Evolutionary conservation across 2,329 filamentous ascomycete genomes (phyloP), one percentile per base, ranked within the genome.

Genomic region (Raffaelea deltoideospora): DNA sequence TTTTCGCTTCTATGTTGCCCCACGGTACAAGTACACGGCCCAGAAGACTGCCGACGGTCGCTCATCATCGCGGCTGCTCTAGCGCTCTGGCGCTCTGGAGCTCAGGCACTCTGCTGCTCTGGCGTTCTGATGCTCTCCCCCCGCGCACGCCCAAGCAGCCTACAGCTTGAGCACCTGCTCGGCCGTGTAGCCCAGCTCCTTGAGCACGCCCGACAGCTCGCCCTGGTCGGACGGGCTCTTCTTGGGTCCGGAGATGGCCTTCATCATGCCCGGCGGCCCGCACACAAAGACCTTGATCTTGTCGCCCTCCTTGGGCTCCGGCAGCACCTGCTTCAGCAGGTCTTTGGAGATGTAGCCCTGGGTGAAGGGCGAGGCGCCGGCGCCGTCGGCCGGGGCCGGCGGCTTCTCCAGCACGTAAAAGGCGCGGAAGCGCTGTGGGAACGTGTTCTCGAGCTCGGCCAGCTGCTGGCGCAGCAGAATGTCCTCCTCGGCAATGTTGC

Each of bases 211-310:
- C 9, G 65, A 65, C 46, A 98, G 68, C 63, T 96, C 88, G 48
- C 90, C 90, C 65, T 98, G 90, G 57, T 98, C 86, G 51, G 73
- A 69, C n/a, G 87, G 86, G 61, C 80, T 90, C 57, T 79, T 78
- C 82, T 98, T 96, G 52, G 63, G 61, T 24, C 90, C 90, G 27
- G 81, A 88, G 48, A 96, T 76, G 41, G 86, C 81, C 60, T 94
- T 93, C 76, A 94, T 94, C 69, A 96, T 57, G 30, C 79, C 82
- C 3, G 88, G 87, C 11, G 90, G 90, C 0, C 88, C 88, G 59
- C 88, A 96, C 27, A 98, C 84, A 53, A 98, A 96, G 44, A 96
- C 60, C 76, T 96, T 96, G 66, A 94, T 77, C n/a, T n/a, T n/a
- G 63, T 94, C 90, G 46, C 81, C 81, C 49, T 72, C 71, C 70